Base-by-base conservation (phyloP, 106 monocot species). In the Cymbidium sinense region DNA sequence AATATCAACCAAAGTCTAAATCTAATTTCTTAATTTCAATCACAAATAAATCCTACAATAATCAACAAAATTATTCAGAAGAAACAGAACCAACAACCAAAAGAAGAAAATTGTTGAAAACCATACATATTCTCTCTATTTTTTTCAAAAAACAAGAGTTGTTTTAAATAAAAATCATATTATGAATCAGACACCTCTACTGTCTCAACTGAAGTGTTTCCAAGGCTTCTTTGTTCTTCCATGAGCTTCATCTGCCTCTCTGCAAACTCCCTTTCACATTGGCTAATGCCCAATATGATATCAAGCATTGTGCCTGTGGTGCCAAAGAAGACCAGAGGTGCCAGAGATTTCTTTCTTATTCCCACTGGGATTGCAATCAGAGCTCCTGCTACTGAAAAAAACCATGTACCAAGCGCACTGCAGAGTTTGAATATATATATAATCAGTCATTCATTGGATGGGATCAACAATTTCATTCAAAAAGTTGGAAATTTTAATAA, bases 231-330 rank as follows among this genome's bases (percentile, higher is more conserved):
- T 41, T 96, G 93, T 23, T 70, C 86, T 84, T 92, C 89, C 86
- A 91, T 50, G 43, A 94, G 91, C 87, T 91, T 86, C 80, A 83
- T 88, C 64, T 98, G 96, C 71, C 86, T 89, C 81, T 78, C 96
- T 0, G 94, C 94, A 74, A 89, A 89, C 51, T 98, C 96, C 78
- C 94, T 89, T 79, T 98, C 94, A 23, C 94, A 98, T 31, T 91
- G 91, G 77, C 82, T 94, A 75, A 98, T 86, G 9, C 96, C 96
- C 83, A 90, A 81, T 34, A 98, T 94, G 52, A 98, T 98, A 43
- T 98, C 96, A 76, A 98, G 91, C 96, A 98, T 98, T 8, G 94
- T 99, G 20, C 98, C 98, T 5, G 98, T 99, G 1, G 98, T 94
- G 34, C 98, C 98, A 69, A 94, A 99, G 82, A 94, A 98, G 70